These are phyloP conservation scores for Collybia mongolica DNA, from an alignment of 768 basidiomycete genomes.

Conservation along the genomic window DNA sequence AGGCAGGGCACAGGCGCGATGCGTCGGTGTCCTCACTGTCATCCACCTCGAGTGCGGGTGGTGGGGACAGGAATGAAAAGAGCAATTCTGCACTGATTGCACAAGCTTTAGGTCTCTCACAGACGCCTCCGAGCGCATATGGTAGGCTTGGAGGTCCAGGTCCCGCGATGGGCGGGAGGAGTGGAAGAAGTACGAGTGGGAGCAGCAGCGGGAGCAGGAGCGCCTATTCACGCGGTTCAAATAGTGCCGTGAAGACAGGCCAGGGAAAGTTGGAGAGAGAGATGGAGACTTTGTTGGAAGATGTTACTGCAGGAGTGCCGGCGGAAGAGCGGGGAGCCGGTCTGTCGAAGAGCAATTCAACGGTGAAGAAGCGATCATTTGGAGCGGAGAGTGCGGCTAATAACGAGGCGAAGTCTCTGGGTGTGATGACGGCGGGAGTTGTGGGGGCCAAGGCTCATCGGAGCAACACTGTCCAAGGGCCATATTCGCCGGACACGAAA, in stretches of 20 bases:
- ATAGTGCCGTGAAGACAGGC: slow-evolving; percentile 20
- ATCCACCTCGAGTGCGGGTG: neutral
- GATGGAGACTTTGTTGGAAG: slow-evolving; percentile 41
- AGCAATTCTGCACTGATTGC: slow-evolving; percentile 38
- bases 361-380: slow-evolving; percentile 22
- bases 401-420: slow-evolving; percentile 10
- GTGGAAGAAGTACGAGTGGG: slow-evolving; percentile 26
- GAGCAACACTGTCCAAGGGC: slow-evolving; percentile 53
- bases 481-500: slow-evolving; percentile 41
- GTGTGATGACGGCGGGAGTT: slow-evolving; percentile 6
- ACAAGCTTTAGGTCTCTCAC: slow-evolving; percentile 42
- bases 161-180: slow-evolving; percentile 19
- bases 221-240: slow-evolving; percentile 25
- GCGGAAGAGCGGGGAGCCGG: slow-evolving; percentile 16
- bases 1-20: slow-evolving; percentile 5
- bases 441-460: slow-evolving; percentile 30
- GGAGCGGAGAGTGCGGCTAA: slow-evolving; percentile 11
- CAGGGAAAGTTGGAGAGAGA: slow-evolving; percentile 25
- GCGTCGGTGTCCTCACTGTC: slow-evolving; percentile 9
- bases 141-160: slow-evolving; percentile 39
- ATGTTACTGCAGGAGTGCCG: slow-evolving; percentile 12
- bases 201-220: slow-evolving; percentile 28
- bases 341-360: slow-evolving; percentile 32
- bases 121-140: slow-evolving; percentile 37
- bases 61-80: slow-evolving; percentile 15